Base-by-base conservation (phyloP, 768 basidiomycete species). In the Serendipita sp. region DNA sequence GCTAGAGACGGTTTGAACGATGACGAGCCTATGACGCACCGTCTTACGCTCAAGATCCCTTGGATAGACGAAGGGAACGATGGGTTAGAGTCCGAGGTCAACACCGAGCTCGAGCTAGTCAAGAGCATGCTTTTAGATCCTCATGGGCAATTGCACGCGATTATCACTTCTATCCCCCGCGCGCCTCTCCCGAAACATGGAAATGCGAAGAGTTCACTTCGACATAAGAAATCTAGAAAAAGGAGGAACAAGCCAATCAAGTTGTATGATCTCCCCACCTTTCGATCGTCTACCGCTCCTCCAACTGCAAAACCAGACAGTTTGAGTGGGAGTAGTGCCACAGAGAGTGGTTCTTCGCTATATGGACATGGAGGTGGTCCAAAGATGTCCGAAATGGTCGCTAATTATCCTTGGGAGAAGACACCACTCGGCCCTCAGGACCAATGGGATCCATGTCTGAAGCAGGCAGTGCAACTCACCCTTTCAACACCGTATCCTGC, bases 401-500 rank as follows among this genome's bases (percentile, higher is more conserved):
- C 64, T 38, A 62, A 35, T n/a, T 69, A 37, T 37, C 69, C 69
- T 28, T 69, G 69, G 69, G 64, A 69, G 45, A 67, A 32, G 18
- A 68, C 62, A 10, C 51, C 64, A 7, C 54, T 69, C 5, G 69
- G 69, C 2, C 68, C 69, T 11, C 58, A 38, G 44, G 45, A 53
- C 13, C 18, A 44, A 13, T 69, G 69, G 69, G 65, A 63, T 41
- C 63, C 51, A 30, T 66, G 64, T 28, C 60, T 69, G 16, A 69
- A 69, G 45, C 69, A 64, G 13, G 64, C 69, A 4, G 35, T 67
- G 3, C 47, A 63, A 18, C 66, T 65, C 3, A 69, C 69, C 7
- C 34, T 60, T 28, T 28, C 28, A 10, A 4, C 56, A 11, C 56
- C 56, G n/a, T 60, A 60, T 38, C 56, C 56, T 28, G 18, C 56